Conservation (phyloP, 495 filamentous ascomycete genomes). For the Aspergillus carlsbadensis region DNA sequence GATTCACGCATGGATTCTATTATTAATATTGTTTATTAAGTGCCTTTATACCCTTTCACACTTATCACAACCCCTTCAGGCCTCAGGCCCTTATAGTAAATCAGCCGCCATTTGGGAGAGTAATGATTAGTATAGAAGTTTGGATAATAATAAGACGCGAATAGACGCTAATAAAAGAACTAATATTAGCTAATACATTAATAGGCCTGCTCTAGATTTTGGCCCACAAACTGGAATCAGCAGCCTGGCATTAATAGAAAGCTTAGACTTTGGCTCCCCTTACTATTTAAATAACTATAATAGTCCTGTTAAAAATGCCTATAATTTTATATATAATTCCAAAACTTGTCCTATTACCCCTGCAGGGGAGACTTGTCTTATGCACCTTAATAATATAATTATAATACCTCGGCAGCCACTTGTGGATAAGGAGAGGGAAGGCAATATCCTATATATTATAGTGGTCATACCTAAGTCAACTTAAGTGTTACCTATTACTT, state of each 20-base stretch:
- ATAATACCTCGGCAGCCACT: not conserved
- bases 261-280: not conserved
- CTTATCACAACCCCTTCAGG: too few species aligned
- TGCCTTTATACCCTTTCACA: too few species aligned
- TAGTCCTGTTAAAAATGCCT: not conserved
- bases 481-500: not conserved
- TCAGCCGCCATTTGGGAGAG: not conserved
- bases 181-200: not conserved
- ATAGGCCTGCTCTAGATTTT: not conserved
- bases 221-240: not conserved
- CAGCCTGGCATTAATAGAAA: conserved; percentile 1
- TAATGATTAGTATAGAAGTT: not conserved
- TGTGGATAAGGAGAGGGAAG: not conserved
- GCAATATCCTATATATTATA: not conserved
- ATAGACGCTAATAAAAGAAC: not conserved
- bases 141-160: not conserved
- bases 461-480: not conserved
- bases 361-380: not conserved
- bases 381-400: not conserved
- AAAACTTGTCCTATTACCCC: not conserved
- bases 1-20: too few species aligned
- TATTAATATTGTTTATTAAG: too few species aligned
- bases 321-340: not conserved
- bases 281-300: not conserved
- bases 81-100: too few species aligned